These are phyloP conservation scores for Aureobasidium sp. DNA, from an alignment of 2,329 filamentous ascomycete species.

Conservation along the genomic window DNA sequence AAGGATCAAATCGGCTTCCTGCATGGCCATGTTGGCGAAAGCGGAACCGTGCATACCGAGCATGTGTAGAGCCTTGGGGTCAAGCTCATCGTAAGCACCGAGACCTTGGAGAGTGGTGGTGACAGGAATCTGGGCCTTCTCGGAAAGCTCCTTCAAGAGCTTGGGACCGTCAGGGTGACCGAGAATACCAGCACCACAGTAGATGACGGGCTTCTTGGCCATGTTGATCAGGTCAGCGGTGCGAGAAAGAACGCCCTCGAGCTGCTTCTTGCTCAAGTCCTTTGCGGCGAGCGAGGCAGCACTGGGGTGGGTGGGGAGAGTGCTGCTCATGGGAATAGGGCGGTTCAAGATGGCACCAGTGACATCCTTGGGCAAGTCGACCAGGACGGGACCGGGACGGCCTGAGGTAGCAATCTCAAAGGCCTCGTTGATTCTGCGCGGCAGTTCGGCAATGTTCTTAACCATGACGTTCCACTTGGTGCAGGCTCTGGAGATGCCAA, in stretches of 20 bases:
- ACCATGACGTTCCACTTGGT: slow-evolving; percentile 99
- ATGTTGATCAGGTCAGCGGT: slow-evolving; percentile 78
- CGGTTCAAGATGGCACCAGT: slow-evolving; percentile 76
- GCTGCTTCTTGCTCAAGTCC: slow-evolving; percentile 64
- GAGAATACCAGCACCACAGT: slow-evolving; percentile 86
- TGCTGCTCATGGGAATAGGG: slow-evolving; percentile 72
- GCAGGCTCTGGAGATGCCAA: slow-evolving; percentile 89
- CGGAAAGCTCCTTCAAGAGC: slow-evolving; percentile 75
- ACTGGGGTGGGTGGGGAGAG: slow-evolving; percentile 72
- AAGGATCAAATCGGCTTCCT: slow-evolving; percentile 92
- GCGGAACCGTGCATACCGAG: slow-evolving; percentile 96
- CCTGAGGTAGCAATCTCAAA: slow-evolving; percentile 97
- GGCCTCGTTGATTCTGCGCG: slow-evolving; percentile 90
- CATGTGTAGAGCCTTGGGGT: slow-evolving; percentile 95
- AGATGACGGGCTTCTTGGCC: slow-evolving; percentile 90
- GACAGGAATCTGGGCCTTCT: slow-evolving; percentile 87
- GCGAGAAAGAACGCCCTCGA: slow-evolving; percentile 65
- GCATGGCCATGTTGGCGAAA: slow-evolving; percentile 97
- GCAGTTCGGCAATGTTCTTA: slow-evolving; percentile 87
- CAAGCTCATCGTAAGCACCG: slow-evolving; percentile 85
- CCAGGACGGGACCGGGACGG: slow-evolving; percentile 85
- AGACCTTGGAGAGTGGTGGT: slow-evolving; percentile 93
- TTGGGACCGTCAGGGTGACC: slow-evolving; percentile 70
- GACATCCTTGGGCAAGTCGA: slow-evolving; percentile 94
- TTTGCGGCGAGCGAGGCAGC: slow-evolving; percentile 77